Base-by-base conservation (phyloP, 2,329 filamentous ascomycete genomes). In the Colletotrichum chlorophyti region DNA sequence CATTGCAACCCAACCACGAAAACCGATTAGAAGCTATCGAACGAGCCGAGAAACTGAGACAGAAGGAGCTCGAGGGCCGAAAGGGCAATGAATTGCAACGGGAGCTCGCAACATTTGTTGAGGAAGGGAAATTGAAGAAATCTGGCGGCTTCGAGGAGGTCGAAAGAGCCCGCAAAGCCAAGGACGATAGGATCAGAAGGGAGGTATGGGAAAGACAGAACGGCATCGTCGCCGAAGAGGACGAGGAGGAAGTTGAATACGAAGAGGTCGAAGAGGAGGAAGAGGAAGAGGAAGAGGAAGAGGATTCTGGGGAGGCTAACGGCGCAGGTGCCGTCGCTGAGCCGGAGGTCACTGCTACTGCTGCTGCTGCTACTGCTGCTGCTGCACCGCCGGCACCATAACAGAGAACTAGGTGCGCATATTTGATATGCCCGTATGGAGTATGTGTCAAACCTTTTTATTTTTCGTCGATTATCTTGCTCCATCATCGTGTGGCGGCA, bases 71-170 rank as follows among this genome's bases (percentile, higher is more conserved):
- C 1, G 90, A 91, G 70, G 88, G 80, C 62, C 85, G 95, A 3
- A 82, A 81, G 23, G 91, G 89, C 31, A 91, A 91, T 66, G 81
- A 83, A 26, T 89, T 99, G 69, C 91, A 91, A 72, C 91, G 91
- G 66, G 95, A 99, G 73, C 83, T 99, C 8, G 85, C 86, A 14
- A 83, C 76, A 27, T 99, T 98, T 70, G 94, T 98, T 1, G 84
- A 91, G 63, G 91, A 97, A 68, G 92, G 92, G 57, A 95, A 91
- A 74, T 79, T 99, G 65, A 98, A 97, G 83, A 98, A 98, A 82
- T 93, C 90, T 12, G 95, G 95, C 35, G 95, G 95, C 0, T 89
- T 97, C 46, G 95, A 98, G 72, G 95, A 99, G 76, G 89, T 93
- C 1, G 95, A 99, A 76, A 84, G 95, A 50, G 81, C 91, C 41